Evolutionary conservation across 2,329 filamentous ascomycete genomes (phyloP), one percentile per base, ranked within the genome.

Genomic region (Pestalotiopsis sp.): DNA sequence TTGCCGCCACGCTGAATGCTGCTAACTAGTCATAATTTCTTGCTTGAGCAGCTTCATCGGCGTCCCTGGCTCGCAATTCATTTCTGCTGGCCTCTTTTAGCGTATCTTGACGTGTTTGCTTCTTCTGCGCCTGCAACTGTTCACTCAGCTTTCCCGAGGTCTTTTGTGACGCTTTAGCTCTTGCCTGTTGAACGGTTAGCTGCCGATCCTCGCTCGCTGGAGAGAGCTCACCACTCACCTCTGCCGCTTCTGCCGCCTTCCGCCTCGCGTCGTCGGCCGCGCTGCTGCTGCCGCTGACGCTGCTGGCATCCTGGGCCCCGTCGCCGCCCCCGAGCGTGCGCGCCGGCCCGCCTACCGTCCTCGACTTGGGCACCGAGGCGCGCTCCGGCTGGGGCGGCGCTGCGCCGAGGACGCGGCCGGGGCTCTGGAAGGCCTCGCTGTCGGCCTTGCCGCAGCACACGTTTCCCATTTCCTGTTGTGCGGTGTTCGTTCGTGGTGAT

Each of bases 401-500:
- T 49, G 90, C 85, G 72, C 89, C 91, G 67, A 97, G 85, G 49
- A 90, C 87, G 66, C 93, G 92, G 69, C 93, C 94, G 63, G 92
- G 91, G 66, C 88, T 88, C 65, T 88, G 82, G 83, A 94, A 96
- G 79, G 88, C 85, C 74, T 92, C 90, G 71, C 88, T 82, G 39
- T 88, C 83, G 69, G 85, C 86, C 79, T 93, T 94, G 78, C 93
- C 93, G 84, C 93, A 97, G 84, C 93, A 97, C 81, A 94, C 87
- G 79, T 94, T 95, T 69, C 95, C 95, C 95, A 98, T 97, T 72
- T 41, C 39, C 20, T 9, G 20, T 38, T n/a, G 6, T 9, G 17
- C 31, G 31, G 64, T 11, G 45, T 36, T n/a, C 2, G 11, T 27
- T 36, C 6, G 31, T 36, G 1, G 7, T 2, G 31, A 36, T 36